These are phyloP conservation scores for Elasticomyces elasticus DNA, from an alignment of 495 filamentous ascomycete genomes.

Conservation along the genomic window DNA sequence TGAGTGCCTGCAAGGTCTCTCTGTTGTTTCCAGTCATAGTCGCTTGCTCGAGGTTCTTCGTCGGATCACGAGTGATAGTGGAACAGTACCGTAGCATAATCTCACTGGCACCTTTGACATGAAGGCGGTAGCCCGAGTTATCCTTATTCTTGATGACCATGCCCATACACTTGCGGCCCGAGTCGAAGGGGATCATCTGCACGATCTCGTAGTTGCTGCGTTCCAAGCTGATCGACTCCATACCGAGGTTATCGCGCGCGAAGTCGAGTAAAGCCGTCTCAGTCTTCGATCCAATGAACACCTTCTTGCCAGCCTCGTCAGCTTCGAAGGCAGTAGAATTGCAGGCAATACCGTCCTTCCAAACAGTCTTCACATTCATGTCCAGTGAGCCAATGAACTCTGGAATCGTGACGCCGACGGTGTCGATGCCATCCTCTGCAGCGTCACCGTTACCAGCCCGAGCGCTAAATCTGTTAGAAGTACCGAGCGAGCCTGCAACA, in stretches of 20 bases:
- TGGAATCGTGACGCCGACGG: slow-evolving; percentile 40
- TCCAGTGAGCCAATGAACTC: slow-evolving; percentile 52
- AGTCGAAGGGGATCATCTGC: slow-evolving; percentile 61
- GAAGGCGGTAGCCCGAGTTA: slow-evolving; percentile 46
- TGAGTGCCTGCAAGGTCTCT: slow-evolving; percentile 52
- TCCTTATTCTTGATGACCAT: slow-evolving; percentile 49
- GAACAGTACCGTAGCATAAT: slow-evolving; percentile 57
- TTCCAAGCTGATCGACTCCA: slow-evolving; percentile 49
- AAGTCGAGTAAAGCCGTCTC: slow-evolving; percentile 58
- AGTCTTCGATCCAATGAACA: slow-evolving; percentile 62
- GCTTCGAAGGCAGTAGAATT: slow-evolving; percentile 62
- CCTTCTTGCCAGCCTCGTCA: slow-evolving; percentile 39
- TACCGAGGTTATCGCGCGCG: slow-evolving; percentile 51
- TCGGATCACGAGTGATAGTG: slow-evolving; percentile 62
- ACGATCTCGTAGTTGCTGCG: slow-evolving; percentile 50
- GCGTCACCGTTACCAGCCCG: slow-evolving; percentile 27
- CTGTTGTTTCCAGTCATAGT: slow-evolving; percentile 25
- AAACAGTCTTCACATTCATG: slow-evolving; percentile 39
- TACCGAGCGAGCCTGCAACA: slow-evolving; percentile 51
- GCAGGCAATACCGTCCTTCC: slow-evolving; percentile 51
- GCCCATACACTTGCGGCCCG: slow-evolving; percentile 58
- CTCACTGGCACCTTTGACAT: slow-evolving; percentile 63
- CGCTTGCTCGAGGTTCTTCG: slow-evolving; percentile 37
- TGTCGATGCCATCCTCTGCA: slow-evolving; percentile 24
- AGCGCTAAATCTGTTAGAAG: slow-evolving; percentile 45